Evolutionary conservation across 176 grass and related monocot genomes (phyloP), one percentile per base, ranked within the genome.

Genomic region (Musa schizocarpa): DNA sequence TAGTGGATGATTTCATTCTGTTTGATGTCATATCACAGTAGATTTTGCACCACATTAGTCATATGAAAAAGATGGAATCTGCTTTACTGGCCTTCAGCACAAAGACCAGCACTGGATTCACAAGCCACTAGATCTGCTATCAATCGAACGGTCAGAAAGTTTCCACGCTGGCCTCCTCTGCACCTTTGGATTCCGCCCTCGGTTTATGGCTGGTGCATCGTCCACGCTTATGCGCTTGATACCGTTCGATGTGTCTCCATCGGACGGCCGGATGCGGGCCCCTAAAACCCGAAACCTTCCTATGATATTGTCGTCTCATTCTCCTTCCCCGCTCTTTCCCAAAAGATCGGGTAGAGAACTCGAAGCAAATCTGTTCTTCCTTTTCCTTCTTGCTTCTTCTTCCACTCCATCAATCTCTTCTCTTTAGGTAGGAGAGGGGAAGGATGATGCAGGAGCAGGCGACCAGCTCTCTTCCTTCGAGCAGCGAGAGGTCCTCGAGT

Each of bases 401-500:
- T 51, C 43, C n/a, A 6, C 34, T 5, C 34, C 34, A 43, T 43
- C 34, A 5, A 6, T 6, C 34, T 43, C 34, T 43, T 13, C 12
- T 70, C 26, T 48, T n/a, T 2, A 9, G 27, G 54, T 43, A 64
- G 52, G 24, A 1, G 43, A 13, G 16, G 27, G 29, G 70, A 68
- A 63, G 54, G 73, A 89, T 85, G 84, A 79, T 94, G 90, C 88
- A 87, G 80, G 90, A 99, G 10, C 95, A 91, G 76, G 81, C 71
- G 52, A 81, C 82, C 68, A 98, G 80, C 81, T 98, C 90, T 72
- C 88, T 84, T 71, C 95, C 90, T 24, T 98, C 95, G 23, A 94
- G 95, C 84, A 91, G 90, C 88, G 95, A 98, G 77, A 87, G 95
- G 74, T 98, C 95, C 3, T 98, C 95, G 48, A 98, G 95, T 78